Evolutionary conservation across 2,329 filamentous ascomycete species (phyloP).

Genomic region (Graphiopsis chlorocephala): DNA sequence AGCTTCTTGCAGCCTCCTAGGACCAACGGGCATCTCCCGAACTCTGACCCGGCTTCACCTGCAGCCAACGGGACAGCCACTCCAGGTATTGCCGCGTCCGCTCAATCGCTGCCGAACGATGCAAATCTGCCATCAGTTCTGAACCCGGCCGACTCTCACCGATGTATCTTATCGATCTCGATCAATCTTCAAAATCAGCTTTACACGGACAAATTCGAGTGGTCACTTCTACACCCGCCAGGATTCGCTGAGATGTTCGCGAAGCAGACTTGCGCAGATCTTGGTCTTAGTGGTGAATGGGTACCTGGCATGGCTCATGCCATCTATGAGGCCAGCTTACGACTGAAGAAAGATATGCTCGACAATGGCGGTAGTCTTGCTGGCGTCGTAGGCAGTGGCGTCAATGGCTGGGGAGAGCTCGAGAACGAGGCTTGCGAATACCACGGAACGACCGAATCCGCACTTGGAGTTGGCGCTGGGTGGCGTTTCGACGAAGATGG

Average conservation of each 20-base stretch:
- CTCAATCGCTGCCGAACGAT: constrained; percentile 53
- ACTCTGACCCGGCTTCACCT: constrained; percentile 45
- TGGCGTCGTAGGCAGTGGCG: constrained; percentile 71
- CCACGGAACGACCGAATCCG: constrained; percentile 35
- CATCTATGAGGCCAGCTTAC: constrained; percentile 91
- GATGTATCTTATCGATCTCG: constrained; percentile 85
- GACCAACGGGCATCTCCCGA: constrained; percentile 47
- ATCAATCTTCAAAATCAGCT: constrained; percentile 88
- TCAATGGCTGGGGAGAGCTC: constrained; percentile 68
- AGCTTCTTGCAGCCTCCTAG: constrained; percentile 43
- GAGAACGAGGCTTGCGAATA: constrained; percentile 81
- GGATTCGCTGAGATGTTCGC: constrained; percentile 92
- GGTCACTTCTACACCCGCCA: constrained; percentile 88
- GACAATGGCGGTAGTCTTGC: constrained; percentile 64
- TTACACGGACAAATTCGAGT: constrained; percentile 97
- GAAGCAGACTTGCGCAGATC: constrained; percentile 85
- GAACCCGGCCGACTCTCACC: constrained; percentile 91
- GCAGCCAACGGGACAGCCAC: constrained; percentile 44
- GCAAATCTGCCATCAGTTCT: constrained; percentile 53
- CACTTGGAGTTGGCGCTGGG: constrained; percentile 68
- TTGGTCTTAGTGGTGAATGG: constrained; percentile 90
- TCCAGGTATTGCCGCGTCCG: constrained; percentile 64
- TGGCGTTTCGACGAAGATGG: constrained; percentile 96
- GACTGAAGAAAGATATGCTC: constrained; percentile 92
- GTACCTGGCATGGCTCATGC: constrained; percentile 90